phyloP scores from a whole-genome alignment of 2,329 filamentous ascomycete genomes.

The Aspergillus flavus region DNA sequence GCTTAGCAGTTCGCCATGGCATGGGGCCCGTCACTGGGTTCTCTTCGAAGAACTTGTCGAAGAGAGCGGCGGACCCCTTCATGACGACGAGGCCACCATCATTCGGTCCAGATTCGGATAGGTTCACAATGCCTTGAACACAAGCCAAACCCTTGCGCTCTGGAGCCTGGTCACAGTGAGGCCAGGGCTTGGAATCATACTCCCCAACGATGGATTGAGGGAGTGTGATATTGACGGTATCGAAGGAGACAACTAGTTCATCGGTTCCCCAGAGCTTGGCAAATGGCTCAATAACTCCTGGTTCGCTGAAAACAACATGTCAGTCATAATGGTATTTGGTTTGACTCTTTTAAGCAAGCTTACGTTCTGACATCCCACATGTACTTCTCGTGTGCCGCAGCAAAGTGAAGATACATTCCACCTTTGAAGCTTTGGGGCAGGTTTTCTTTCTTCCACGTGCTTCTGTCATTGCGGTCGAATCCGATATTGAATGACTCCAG shows the following conservation, averaged over 20 bases:
- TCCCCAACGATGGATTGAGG: conserved; percentile 35
- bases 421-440: conserved; percentile 38
- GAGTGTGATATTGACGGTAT: conserved; percentile 44
- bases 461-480: conserved; percentile 38
- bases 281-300: conserved; percentile 44
- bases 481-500: conserved; percentile 41
- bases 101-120: conserved; percentile 16
- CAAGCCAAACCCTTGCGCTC: conserved; percentile 12
- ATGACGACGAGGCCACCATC: conserved; percentile 23
- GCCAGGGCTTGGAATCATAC: conserved; percentile 10
- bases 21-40: conserved; percentile 15
- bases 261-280: conserved; percentile 42
- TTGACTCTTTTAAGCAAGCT: conserved; percentile 17
- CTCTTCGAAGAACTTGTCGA: conserved; percentile 18
- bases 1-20: conserved; percentile 8
- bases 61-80: conserved; percentile 16
- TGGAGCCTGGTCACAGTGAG: conserved; percentile 15
- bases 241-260: conserved; percentile 28
- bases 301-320: conserved; percentile 27
- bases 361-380: conserved; percentile 46
- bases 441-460: conserved; percentile 46
- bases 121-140: conserved; percentile 23
- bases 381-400: conserved; percentile 45
- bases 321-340: not conserved
- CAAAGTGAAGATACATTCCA: conserved; percentile 44